Conservation (phyloP, 163 green algal genomes). For the Scenedesmus sp. region DNA sequence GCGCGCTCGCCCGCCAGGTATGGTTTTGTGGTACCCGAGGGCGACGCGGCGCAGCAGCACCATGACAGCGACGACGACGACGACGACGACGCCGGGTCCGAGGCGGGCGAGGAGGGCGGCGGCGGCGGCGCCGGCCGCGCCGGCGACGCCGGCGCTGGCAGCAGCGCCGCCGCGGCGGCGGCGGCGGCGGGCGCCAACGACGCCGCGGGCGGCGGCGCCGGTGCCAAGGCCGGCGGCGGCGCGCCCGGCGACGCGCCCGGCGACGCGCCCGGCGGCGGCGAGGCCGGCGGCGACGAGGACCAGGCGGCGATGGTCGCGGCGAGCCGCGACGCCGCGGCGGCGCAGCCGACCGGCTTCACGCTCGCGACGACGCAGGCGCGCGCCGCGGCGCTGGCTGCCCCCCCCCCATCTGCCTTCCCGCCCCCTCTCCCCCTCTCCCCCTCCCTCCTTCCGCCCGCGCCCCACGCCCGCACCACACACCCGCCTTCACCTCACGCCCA, state of each 20-base stretch:
- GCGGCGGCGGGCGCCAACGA: slow-evolving; percentile 6
- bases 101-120: slow-evolving; percentile 36
- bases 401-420: neutral
- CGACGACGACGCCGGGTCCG: slow-evolving; percentile 41
- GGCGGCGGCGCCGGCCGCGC: too few relatives aligned
- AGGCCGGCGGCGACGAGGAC: slow-evolving; percentile 48
- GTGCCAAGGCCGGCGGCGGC: slow-evolving; percentile 18
- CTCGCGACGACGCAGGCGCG: slow-evolving; percentile 74
- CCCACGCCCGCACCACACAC: too few relatives aligned
- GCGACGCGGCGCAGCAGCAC: slow-evolving; percentile 43
- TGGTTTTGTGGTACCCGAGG: slow-evolving; percentile 46
- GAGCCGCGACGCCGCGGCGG: slow-evolving; percentile 57
- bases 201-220: neutral
- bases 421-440: too few relatives aligned
- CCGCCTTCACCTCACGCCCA: too few relatives aligned
- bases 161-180: neutral
- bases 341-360: slow-evolving; percentile 86
- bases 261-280: slow-evolving; percentile 19
- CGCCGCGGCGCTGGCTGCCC: slow-evolving; percentile 51
- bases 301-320: slow-evolving; percentile 51
- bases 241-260: slow-evolving; percentile 17
- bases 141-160: slow-evolving; percentile 21
- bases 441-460: too few relatives aligned
- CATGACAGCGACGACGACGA: slow-evolving; percentile 16
- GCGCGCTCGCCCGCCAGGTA: slow-evolving; percentile 40